Evolutionary conservation across 306 rosid species (phyloP).

Genomic region (Vigna nakashimae): DNA sequence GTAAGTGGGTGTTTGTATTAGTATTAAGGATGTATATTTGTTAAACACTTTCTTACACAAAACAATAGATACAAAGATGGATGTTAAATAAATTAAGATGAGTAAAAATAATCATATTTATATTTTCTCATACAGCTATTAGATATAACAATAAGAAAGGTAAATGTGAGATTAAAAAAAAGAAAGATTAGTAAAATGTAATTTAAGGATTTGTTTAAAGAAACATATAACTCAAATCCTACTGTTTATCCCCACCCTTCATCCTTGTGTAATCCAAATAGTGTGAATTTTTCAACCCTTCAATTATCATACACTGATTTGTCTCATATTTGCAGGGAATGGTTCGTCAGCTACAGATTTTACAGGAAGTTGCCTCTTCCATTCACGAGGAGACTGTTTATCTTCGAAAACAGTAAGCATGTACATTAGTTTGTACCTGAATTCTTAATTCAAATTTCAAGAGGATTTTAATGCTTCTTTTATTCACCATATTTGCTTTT

Average conservation of each 20-base stretch:
- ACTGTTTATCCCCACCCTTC: neutral
- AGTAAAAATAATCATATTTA: no score
- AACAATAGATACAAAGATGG: neutral
- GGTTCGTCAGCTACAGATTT: conserved; percentile 60
- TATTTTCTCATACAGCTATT: neutral
- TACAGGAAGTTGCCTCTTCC: conserved; percentile 54
- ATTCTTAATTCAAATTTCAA: neutral
- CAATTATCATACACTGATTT: neutral
- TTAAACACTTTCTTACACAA: no score
- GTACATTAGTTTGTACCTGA: neutral
- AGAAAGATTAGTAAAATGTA: neutral
- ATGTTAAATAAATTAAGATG: neutral
- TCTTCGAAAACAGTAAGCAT: conserved; percentile 63
- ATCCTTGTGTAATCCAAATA: neutral
- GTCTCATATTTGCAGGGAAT: conserved; percentile 44
- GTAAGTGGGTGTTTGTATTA: conserved; percentile 48
- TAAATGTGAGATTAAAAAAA: neutral
- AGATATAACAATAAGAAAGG: neutral
- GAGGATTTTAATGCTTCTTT: neutral
- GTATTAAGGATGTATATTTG: no score
- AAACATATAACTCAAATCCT: neutral
- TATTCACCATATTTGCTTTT: conserved; percentile 9
- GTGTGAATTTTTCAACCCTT: neutral
- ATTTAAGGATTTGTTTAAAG: neutral
- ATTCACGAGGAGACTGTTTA: conserved; percentile 71